These are phyloP conservation scores for Cyclotella cryptica DNA, from an alignment of 108 stramenopile genomes.

Conservation along the genomic window DNA sequence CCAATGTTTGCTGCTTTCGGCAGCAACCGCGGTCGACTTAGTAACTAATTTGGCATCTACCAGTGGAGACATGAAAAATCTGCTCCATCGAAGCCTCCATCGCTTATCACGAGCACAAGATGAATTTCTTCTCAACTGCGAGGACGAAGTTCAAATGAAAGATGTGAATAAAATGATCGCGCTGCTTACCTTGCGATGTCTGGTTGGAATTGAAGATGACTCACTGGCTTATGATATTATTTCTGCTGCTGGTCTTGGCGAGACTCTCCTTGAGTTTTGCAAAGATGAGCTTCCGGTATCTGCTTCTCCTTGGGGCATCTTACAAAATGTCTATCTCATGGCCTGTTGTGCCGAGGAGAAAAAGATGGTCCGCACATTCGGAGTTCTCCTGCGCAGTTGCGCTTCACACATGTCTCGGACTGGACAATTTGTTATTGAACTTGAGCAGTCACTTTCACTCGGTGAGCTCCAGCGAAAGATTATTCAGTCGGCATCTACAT, in stretches of 20 bases:
- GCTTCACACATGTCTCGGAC: slow-evolving; percentile 15
- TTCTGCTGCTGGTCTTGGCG: slow-evolving; percentile 19
- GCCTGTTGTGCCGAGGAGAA: slow-evolving; percentile 30
- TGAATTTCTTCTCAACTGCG: slow-evolving; percentile 44
- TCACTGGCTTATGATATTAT: slow-evolving; percentile 18
- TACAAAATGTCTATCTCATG: slow-evolving; percentile 33
- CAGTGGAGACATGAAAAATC: slow-evolving; percentile 2
- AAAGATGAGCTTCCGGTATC: slow-evolving; percentile 11
- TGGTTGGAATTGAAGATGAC: slow-evolving; percentile 52
- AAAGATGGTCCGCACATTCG: slow-evolving; percentile 31
- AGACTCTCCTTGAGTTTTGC: slow-evolving; percentile 16
- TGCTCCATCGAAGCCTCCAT: slow-evolving; percentile 33
- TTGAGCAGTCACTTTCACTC: slow-evolving; percentile 31
- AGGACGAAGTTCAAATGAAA: slow-evolving; percentile 22
- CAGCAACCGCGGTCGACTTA: slow-evolving; percentile 45
- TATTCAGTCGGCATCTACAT: slow-evolving; percentile 34
- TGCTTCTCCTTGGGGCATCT: background rate
- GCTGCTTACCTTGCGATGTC: slow-evolving; percentile 37
- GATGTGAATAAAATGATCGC: slow-evolving; percentile 41
- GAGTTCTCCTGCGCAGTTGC: slow-evolving; percentile 18
- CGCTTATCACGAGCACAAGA: slow-evolving; percentile 46
- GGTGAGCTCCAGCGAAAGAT: slow-evolving; percentile 49
- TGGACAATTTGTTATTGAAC: slow-evolving; percentile 24
- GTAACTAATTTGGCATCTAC: background rate
- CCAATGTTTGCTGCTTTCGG: slow-evolving; percentile 52